Base-by-base conservation (phyloP, 148 eudicot species). In the Nepenthes mirabilis region DNA sequence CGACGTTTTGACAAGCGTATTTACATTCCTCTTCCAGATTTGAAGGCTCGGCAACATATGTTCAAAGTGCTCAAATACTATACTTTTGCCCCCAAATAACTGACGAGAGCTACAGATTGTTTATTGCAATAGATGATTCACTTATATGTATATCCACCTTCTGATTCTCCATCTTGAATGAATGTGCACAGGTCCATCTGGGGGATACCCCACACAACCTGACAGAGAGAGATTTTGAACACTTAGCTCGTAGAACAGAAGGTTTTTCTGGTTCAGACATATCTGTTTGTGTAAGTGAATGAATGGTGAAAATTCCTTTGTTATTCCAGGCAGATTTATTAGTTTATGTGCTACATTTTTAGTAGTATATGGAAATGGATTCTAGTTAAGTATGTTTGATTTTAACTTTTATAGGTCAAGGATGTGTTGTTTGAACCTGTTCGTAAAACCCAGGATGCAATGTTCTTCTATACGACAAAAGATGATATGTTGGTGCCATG, bases 201-300 rank as follows among this genome's bases (percentile, higher is more conserved):
- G 98, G 96, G 52, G 96, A 91, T 70, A 91, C 98, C 35, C 98
- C 98, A 50, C 83, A 91, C 72, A 80, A 82, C 64, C 75, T 91
- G 80, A 77, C 65, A 49, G 98, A 88, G 79, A 86, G 87, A 62
- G 98, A 91, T 63, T 88, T 74, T 72, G 98, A 88, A 71, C 69
- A 10, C 61, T 69, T 88, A 68, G 98, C 79, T 61, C 79, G 81
- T 62, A 88, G 69, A 67, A 78, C 96, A 34, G 98, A 88, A 64
- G 98, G 98, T 33, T 91, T 88, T 74, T 91, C 98, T 64, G 98
- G 98, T 73, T 91, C 98, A 49, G 98, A 91, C 76, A 64, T 91
- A 61, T 37, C 98, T 64, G 98, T 91, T 68, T 91, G 98, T 82
- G 98, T 91, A 83, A 91, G 97, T 80, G 47, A 48, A 45, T 8